Conservation (phyloP, 371 early-diverging fungal genomes). For the Mucor irregularis region DNA sequence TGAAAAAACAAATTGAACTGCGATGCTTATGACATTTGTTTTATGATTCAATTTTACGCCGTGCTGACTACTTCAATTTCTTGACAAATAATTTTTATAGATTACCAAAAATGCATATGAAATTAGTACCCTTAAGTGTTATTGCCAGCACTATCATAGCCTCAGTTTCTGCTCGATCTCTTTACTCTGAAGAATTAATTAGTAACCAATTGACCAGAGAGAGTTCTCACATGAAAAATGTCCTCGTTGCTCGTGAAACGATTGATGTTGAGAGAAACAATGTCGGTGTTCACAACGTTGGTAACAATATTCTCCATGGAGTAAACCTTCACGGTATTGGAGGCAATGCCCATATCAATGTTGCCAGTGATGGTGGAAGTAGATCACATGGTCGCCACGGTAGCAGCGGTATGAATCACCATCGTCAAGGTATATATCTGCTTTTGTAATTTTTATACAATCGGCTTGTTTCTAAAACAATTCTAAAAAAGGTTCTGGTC, state of each 20-base stretch:
- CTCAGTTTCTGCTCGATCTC: constrained; percentile 6
- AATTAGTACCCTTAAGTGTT: constrained; percentile 12
- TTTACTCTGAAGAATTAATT: constrained; percentile 2
- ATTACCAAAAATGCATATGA: constrained; percentile 15
- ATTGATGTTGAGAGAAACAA: not conserved
- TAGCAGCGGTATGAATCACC: too few species aligned
- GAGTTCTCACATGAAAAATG: not conserved
- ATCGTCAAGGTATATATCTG: too few species aligned
- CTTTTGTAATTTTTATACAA: too few species aligned
- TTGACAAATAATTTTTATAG: not conserved
- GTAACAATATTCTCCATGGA: not conserved
- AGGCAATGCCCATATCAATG: too few species aligned
- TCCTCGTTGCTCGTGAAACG: not conserved
- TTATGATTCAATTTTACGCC: too few species aligned
- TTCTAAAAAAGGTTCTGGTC: too few species aligned
- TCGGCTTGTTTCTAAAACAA: too few species aligned
- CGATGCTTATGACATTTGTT: too few species aligned
- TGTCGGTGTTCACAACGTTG: not conserved
- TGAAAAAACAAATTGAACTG: too few species aligned
- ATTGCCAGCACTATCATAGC: constrained; percentile 9
- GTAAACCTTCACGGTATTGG: not conserved
- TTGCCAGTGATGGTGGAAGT: not conserved
- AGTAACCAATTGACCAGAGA: not conserved
- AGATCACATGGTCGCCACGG: too few species aligned
- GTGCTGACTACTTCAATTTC: too few species aligned